phyloP scores from a whole-genome alignment of 2,329 filamentous ascomycete genomes.

The Xylariaceae sp. region DNA sequence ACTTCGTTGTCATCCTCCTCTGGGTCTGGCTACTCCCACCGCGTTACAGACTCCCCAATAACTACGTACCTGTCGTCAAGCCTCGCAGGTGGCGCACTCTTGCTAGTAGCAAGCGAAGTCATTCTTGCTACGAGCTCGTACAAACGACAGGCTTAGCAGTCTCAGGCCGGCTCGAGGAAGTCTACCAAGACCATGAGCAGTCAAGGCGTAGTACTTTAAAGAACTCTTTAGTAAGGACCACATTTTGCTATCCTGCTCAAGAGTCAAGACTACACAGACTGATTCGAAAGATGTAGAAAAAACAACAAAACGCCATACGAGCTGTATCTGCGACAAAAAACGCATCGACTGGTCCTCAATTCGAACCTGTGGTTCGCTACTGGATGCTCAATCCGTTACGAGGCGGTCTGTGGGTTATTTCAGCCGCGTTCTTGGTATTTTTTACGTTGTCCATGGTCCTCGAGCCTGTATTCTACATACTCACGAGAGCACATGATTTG shows the following conservation, averaged over 20 bases:
- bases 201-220: not conserved
- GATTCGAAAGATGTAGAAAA: too few relatives aligned
- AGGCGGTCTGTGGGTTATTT: not conserved
- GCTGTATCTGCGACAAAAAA: not conserved
- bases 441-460: not conserved
- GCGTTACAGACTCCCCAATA: constrained; percentile 5
- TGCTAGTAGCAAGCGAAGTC: not conserved
- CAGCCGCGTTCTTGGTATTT: constrained; percentile 2
- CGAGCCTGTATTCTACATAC: not conserved
- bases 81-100: not conserved
- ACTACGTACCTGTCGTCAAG: constrained; percentile 4
- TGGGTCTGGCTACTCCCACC: constrained; percentile 9
- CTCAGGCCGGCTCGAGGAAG: not conserved
- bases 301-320: too few relatives aligned
- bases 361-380: constrained; percentile 5
- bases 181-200: constrained; percentile 5
- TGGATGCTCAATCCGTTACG: constrained; percentile 8
- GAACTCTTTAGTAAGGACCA: not conserved
- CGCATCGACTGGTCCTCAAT: not conserved
- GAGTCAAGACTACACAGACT: too few relatives aligned
- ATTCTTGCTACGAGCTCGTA: constrained; percentile 4
- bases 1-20: constrained; percentile 2
- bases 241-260: too few relatives aligned
- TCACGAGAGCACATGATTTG: not conserved
- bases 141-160: not conserved